Base-by-base conservation (phyloP, 192 early-diverging fungal species). In the Gryganskiella cystojenkinii region DNA sequence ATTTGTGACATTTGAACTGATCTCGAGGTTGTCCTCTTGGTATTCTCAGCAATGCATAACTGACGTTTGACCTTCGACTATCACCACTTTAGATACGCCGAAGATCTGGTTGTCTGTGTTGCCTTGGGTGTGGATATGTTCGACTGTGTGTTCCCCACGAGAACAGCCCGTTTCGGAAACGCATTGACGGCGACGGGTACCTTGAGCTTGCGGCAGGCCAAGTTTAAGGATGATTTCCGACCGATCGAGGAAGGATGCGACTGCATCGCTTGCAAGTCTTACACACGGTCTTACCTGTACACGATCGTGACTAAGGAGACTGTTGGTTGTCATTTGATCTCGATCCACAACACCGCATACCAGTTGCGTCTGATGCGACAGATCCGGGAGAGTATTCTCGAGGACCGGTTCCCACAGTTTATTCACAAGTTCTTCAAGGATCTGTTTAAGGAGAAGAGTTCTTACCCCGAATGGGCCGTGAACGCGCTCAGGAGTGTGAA, bases 121-220 rank as follows among this genome's bases (percentile, higher is more conserved):
- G 93, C 94, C 35, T 80, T 95, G 67, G 94, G 94, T 37, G 92
- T 95, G 44, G 93, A 95, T 75, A 94, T 94, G 93, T 95, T 91
- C 75, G 94, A 95, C 70, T 95, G 94, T 80, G 94, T 95, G 27
- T 95, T 91, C 72, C 94, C 94, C 0, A 95, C 94, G 3, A 88
- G 94, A 46, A 95, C 94, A 22, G 94, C 94, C 69, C 90, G 94
- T 35, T 95, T 95, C 70, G 94, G 94, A 22, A 93, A 93, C 75
- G 94, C 94, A 13, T 81, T 95, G 47, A 92, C 91, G 37, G 81
- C 89, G 56, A 83, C 87, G 6, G 94, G 93, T 8, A 84, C 90
- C 27, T 68, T 95, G 37, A 72, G 83, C 15, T 79, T 95, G 56
- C 87, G 85, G 68, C 82, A 88, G 49, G 86, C 84, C 25, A 83